Evolutionary conservation across 441 rosid species (phyloP).

Genomic region (Eutrema salsugineum): DNA sequence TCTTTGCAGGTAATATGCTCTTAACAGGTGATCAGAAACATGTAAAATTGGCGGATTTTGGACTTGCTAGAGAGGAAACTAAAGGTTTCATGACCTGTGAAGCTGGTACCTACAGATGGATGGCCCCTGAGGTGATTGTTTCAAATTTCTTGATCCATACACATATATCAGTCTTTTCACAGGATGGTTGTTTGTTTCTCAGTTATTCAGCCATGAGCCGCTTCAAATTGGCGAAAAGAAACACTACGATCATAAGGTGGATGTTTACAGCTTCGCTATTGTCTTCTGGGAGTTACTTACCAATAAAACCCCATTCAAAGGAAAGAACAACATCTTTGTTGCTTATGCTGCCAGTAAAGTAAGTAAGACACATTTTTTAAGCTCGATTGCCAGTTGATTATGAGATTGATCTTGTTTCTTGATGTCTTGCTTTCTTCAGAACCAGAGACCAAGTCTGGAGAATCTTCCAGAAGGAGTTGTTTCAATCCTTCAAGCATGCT

Average conservation of each 20-base stretch:
- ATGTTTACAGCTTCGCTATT: slow-evolving; percentile 73
- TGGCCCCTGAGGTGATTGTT: slow-evolving; percentile 76
- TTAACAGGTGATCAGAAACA: slow-evolving; percentile 49
- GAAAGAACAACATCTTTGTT: slow-evolving; percentile 38
- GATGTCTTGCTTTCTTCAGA: slow-evolving; percentile 34
- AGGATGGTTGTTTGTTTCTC: slow-evolving; percentile 13
- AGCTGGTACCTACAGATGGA: slow-evolving; percentile 81
- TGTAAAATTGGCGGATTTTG: slow-evolving; percentile 70
- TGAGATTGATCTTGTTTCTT: not conserved
- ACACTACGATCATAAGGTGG: slow-evolving; percentile 78
- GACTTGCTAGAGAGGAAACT: slow-evolving; percentile 62
- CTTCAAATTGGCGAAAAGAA: slow-evolving; percentile 47
- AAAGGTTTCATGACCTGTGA: slow-evolving; percentile 63
- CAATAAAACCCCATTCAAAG: slow-evolving; percentile 61
- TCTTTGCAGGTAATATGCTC: slow-evolving; percentile 58
- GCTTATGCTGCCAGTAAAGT: slow-evolving; percentile 65
- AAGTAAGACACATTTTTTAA: slow-evolving; percentile 31
- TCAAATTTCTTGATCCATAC: not conserved
- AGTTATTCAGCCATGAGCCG: slow-evolving; percentile 62
- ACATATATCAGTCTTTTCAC: not conserved
- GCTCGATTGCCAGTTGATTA: not conserved
- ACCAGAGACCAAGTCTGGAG: slow-evolving; percentile 64
- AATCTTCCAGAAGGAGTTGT: slow-evolving; percentile 43
- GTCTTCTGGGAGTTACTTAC: slow-evolving; percentile 78
- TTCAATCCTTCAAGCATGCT: slow-evolving; percentile 52